Conservation (phyloP, 352 stramenopile genomes). For the Stramenopiles sp. region DNA sequence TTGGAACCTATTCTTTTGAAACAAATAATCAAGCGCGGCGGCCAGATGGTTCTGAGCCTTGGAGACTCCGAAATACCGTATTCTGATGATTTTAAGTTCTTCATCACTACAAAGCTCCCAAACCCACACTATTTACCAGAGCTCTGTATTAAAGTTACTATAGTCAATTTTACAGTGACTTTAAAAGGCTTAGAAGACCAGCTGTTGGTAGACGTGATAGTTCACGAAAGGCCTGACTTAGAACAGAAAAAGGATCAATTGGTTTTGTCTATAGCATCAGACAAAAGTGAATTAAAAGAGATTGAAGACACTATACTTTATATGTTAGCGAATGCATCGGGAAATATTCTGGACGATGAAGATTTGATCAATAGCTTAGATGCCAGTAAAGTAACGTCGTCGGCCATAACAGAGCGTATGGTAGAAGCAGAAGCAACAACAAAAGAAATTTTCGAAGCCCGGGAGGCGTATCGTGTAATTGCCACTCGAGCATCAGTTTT, state of each 20-base stretch:
- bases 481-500: constrained; percentile 66
- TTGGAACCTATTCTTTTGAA: constrained; percentile 74
- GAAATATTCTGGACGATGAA: constrained; percentile 81
- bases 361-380: constrained; percentile 69
- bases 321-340: constrained; percentile 70
- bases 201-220: constrained; percentile 69
- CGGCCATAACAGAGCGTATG: constrained; percentile 65
- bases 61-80: constrained; percentile 74
- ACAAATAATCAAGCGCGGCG: constrained; percentile 72
- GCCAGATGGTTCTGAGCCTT: constrained; percentile 58
- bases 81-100: constrained; percentile 69
- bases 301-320: constrained; percentile 82
- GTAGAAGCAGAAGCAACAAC: constrained; percentile 62
- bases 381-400: constrained; percentile 65
- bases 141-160: constrained; percentile 77
- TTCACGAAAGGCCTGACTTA: constrained; percentile 65
- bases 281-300: constrained; percentile 74
- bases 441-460: constrained; percentile 61
- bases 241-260: constrained; percentile 73
- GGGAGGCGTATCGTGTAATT: constrained; percentile 66
- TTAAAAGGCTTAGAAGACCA: constrained; percentile 70
- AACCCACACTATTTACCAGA: constrained; percentile 84
- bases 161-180: constrained; percentile 84
- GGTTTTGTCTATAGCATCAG: constrained; percentile 65
- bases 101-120: constrained; percentile 75